Percentiles rank a stretch among this genome's conserved stretches.
These are phyloP conservation scores for Xerocomus minutiporus DNA, from an alignment of 1,284 basidiomycete species.

Conservation along the genomic window DNA sequence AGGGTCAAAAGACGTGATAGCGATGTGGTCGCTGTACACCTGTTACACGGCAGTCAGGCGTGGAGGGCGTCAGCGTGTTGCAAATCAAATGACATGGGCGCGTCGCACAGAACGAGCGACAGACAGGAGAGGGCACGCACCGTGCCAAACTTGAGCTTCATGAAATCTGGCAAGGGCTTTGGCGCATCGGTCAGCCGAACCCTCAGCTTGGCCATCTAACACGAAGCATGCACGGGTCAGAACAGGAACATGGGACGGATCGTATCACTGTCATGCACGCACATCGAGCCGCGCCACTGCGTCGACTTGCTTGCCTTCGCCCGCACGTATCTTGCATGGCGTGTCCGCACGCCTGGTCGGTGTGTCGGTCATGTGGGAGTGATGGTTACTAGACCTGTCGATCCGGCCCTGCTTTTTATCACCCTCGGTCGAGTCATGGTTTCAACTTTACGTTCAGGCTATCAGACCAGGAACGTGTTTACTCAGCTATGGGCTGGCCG, in stretches of 20 bases:
- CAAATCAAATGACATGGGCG: neutral
- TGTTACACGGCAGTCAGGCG: conserved; percentile 17
- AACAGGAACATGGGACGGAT: neutral
- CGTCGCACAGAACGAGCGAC: neutral
- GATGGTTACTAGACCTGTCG: neutral
- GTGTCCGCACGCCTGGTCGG: neutral
- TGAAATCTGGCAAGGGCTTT: conserved; percentile 36
- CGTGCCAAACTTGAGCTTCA: conserved; percentile 38
- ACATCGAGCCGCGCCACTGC: conserved; percentile 19
- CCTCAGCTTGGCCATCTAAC: conserved; percentile 41
- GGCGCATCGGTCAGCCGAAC: conserved; percentile 35
- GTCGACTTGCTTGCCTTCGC: neutral
- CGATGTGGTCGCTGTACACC: conserved; percentile 77
- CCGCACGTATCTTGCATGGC: neutral
- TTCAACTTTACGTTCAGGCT: neutral
- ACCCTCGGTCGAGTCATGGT: neutral
- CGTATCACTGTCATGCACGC: conserved; percentile 2
- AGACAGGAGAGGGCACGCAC: conserved; percentile 16
- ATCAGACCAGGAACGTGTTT: neutral
- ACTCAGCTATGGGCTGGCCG: neutral
- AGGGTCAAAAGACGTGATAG: conserved; percentile 61
- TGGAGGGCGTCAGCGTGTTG: neutral
- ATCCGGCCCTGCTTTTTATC: neutral
- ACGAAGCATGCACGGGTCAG: neutral
- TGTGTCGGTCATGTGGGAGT: neutral